phyloP scores from a whole-genome alignment of 352 stramenopile genomes.

The Phytophthora litchii region DNA sequence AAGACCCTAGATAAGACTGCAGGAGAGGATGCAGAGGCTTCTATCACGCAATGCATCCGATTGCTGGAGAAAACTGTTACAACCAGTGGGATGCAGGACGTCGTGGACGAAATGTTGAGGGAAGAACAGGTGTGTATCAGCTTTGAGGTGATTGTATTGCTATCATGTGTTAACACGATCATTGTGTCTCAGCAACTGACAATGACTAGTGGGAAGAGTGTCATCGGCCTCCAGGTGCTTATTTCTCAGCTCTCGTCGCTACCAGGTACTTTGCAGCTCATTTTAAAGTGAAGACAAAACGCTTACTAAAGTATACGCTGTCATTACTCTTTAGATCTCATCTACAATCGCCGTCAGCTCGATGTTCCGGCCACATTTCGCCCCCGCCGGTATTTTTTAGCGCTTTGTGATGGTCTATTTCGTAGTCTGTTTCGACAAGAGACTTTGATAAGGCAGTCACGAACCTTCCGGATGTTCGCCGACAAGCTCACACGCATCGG shows the following conservation, averaged over 20 bases:
- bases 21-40: slow-evolving; percentile 40
- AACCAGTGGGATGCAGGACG: slow-evolving; percentile 28
- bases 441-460: slow-evolving; percentile 2
- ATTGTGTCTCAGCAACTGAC: slow-evolving; percentile 17
- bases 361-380: slow-evolving; percentile 53
- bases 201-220: slow-evolving; percentile 9
- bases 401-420: slow-evolving; percentile 55
- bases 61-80: slow-evolving; percentile 47
- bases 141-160: background rate
- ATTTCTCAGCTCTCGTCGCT: slow-evolving; percentile 51
- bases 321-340: slow-evolving; percentile 41
- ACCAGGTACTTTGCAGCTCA: slow-evolving; percentile 41
- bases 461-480: slow-evolving; percentile 60
- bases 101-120: slow-evolving; percentile 46
- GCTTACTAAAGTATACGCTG: background rate
- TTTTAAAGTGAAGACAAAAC: background rate
- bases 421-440: slow-evolving; percentile 14
- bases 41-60: slow-evolving; percentile 50
- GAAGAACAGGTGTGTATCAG: slow-evolving; percentile 33
- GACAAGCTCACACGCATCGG: slow-evolving; percentile 72
- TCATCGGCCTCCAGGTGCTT: slow-evolving; percentile 41
- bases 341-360: slow-evolving; percentile 64
- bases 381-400: slow-evolving; percentile 48
- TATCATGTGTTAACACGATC: background rate
- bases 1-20: slow-evolving; percentile 1